Evolutionary conservation across 345 rosid genomes (phyloP).

Genomic region (Corchorus olitorius): DNA sequence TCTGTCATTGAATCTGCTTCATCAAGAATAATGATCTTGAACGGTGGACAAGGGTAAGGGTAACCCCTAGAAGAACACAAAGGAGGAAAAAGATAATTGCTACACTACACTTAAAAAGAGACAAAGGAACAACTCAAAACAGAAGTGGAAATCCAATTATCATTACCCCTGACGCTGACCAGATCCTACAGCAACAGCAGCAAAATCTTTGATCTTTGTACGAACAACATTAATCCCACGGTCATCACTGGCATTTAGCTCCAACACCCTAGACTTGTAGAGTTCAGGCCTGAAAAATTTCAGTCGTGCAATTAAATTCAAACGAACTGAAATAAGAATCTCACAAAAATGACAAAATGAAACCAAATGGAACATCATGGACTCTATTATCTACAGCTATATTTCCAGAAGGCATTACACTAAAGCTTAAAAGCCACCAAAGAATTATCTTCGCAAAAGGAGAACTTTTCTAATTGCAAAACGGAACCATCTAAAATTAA

Average conservation of each 20-base stretch:
- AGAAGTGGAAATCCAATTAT: background rate
- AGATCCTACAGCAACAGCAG: slow-evolving; percentile 90
- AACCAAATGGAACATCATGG: slow-evolving; percentile 12
- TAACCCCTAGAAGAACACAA: slow-evolving; percentile 53
- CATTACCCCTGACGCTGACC: slow-evolving; percentile 66
- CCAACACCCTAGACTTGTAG: slow-evolving; percentile 91
- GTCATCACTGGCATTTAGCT: slow-evolving; percentile 98
- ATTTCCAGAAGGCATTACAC: background rate
- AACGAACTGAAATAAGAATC: slow-evolving; percentile 11
- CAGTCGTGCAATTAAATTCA: slow-evolving; percentile 8
- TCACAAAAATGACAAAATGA: background rate
- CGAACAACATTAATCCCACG: slow-evolving; percentile 97
- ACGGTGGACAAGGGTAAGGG: slow-evolving; percentile 95
- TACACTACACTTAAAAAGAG: background rate
- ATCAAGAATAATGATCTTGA: slow-evolving; percentile 85
- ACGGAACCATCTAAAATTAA: background rate
- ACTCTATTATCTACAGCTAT: background rate
- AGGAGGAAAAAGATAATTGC: slow-evolving; percentile 5
- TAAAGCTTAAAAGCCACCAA: slow-evolving; percentile 7
- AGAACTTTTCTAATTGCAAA: background rate
- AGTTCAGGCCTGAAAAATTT: slow-evolving; percentile 72
- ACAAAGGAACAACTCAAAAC: background rate
- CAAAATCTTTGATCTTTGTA: slow-evolving; percentile 94
- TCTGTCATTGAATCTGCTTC: slow-evolving; percentile 99
- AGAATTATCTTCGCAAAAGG: background rate